Evolutionary conservation across 2,329 filamentous ascomycete genomes (phyloP), one percentile per base, ranked within the genome.

Genomic region (Venturia asperata): DNA sequence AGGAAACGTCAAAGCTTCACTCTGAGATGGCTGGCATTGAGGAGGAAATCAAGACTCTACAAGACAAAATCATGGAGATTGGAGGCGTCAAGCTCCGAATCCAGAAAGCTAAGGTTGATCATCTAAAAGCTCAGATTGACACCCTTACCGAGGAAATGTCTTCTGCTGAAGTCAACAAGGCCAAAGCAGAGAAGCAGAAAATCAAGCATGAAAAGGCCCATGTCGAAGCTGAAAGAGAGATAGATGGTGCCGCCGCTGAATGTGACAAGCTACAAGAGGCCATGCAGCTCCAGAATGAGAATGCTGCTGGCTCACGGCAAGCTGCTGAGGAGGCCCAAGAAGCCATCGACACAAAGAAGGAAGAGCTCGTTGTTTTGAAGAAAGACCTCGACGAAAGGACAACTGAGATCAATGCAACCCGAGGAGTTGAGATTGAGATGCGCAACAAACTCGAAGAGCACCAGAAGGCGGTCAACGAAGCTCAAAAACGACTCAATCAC

Each of bases 31-130:
- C 90, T 1, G 94, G 88, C 58, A 87, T 96, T 10, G 94, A 99
- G 74, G 87, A 88, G 34, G 94, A 97, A 76, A 97, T 99, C 77
- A 93, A 96, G 77, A 83, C 83, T 24, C 81, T 99, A 1, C 93
- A 99, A 74, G 88, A 94, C 82, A 96, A 92, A 81, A 99, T 99
- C 72, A 97, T 99, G 94, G 89, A 97, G 76, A 88, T 96, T 68
- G 94, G 94, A 72, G 94, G 94, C 77, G 92, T 97, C 72, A 92
- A 91, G 77, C 85, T 99, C 21, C 88, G 94, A 65, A 85, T 88
- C 21, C 93, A 99, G 74, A 92, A 94, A 70, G 87, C 91, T 67
- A 95, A 90, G 80, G 92, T 99, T 42, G 93, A 97, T 73, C 84
- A 87, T 7, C 80, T 95, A 68, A 96, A 95, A 74, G 89, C 92